phyloP scores from a whole-genome alignment of 106 monocot species.

The Dioscorea zingiberensis region DNA sequence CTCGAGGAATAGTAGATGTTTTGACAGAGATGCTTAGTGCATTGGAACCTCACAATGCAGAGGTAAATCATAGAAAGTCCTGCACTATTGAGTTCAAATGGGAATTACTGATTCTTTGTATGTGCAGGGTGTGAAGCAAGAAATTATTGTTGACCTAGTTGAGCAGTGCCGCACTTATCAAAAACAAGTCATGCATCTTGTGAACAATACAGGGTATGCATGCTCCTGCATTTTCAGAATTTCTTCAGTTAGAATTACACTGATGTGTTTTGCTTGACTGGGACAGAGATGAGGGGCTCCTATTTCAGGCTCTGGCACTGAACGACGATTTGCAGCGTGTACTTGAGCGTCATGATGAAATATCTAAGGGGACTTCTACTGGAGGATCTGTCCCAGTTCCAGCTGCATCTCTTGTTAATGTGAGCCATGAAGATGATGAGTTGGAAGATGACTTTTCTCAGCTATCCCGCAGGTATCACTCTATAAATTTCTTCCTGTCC shows the following conservation, averaged over 20 bases:
- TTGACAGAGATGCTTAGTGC: constrained; percentile 67
- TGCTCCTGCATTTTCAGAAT: not conserved
- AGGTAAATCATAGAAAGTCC: constrained; percentile 24
- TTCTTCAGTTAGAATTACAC: not conserved
- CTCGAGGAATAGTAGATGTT: constrained; percentile 57
- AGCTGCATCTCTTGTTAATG: constrained; percentile 49
- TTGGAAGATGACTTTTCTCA: constrained; percentile 72
- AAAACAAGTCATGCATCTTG: constrained; percentile 60
- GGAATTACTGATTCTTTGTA: not conserved
- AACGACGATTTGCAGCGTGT: constrained; percentile 89
- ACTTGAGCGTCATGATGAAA: constrained; percentile 72
- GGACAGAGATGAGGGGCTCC: constrained; percentile 75
- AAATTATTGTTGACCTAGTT: constrained; percentile 89
- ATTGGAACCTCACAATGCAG: constrained; percentile 42
- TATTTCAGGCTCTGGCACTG: constrained; percentile 62
- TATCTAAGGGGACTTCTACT: constrained; percentile 39
- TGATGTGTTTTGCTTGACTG: constrained; percentile 1
- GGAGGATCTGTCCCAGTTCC: constrained; percentile 6
- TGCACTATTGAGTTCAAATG: not conserved
- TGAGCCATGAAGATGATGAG: constrained; percentile 79
- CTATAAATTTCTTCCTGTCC: not conserved
- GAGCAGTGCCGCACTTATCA: constrained; percentile 81
- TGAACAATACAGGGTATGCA: constrained; percentile 76
- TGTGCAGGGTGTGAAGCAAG: constrained; percentile 71
- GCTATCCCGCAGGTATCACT: constrained; percentile 69